Percentiles rank a stretch among this genome's conserved stretches.
phyloP scores from a whole-genome alignment of 805 yeast species.

The Sugiyamaella americana region DNA sequence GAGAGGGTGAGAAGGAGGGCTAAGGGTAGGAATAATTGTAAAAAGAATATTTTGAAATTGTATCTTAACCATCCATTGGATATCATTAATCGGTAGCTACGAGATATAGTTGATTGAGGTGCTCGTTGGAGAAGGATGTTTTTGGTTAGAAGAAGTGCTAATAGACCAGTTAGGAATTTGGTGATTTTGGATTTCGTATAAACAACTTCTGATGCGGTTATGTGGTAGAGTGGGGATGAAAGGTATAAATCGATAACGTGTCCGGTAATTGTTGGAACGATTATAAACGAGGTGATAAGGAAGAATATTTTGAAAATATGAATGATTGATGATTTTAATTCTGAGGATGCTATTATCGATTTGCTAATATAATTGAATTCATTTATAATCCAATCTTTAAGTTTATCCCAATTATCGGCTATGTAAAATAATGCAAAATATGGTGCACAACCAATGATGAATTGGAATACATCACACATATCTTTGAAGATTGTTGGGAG shows the following conservation, averaged over 20 bases:
- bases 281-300: background rate
- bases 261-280: conserved; percentile 17
- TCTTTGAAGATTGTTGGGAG: background rate
- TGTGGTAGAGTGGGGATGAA: conserved; percentile 1
- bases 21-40: background rate
- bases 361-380: background rate
- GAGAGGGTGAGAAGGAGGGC: background rate
- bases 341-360: background rate
- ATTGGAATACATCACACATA: background rate
- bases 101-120: conserved; percentile 13
- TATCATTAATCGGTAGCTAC: conserved; percentile 14
- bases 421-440: background rate
- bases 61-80: conserved; percentile 13
- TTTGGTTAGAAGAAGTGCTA: conserved; percentile 14
- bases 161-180: conserved; percentile 14
- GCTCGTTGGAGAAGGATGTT: conserved; percentile 6
- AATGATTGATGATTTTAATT: background rate
- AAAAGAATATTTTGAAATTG: background rate
- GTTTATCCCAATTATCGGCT: background rate
- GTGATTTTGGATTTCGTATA: conserved; percentile 6
- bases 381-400: background rate
- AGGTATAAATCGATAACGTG: conserved; percentile 19
- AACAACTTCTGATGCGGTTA: background rate
- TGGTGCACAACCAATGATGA: conserved; percentile 4
- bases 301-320: background rate